Base-by-base conservation (phyloP, 2,329 filamentous ascomycete genomes). In the Orbilia blumenaviensis region DNA sequence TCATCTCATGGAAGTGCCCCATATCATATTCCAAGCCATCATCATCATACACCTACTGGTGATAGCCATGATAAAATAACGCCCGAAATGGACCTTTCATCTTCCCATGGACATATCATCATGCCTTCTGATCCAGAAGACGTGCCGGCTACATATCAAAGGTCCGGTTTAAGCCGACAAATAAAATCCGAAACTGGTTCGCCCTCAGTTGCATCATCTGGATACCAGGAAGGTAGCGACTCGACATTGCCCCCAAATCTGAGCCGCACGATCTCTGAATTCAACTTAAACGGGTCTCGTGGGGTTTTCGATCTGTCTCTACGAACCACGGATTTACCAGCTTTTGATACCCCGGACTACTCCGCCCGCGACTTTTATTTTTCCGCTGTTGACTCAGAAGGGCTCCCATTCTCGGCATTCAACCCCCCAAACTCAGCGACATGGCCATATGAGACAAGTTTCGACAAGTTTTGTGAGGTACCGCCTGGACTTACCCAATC, bases 1-100 rank as follows among this genome's bases (percentile, higher is more conserved):
- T 85, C 86, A 32, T 86, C 88, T 29, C 88, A 89, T 78, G 89
- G 89, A 81, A 87, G 85, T 79, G 87, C 87, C 32, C 88, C 89
- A 18, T 90, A 90, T 79, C 86, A 87, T 73, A 85, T 89, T 44
- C 87, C 84, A 80, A 86, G 88, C 69, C 86, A 87, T 78, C 79
- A 78, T 34, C 87, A 88, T 82, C 87, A 88, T 18, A 84, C 88
- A 78, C 86, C 88, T 82, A 85, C 87, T 82, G 82, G 84, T 68
- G 83, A 84, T 81, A 85, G 81, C 80, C 87, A 41, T 29, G 72
- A 76, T 84, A 84, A 21, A 84, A 84, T 63, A 82, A 84, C 77
- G 10, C 52, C 52, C 6, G 72, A 76, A 38, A 48, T 76, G 36
- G 72, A 76, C 41, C 58, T 76, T 32, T 50, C 72, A 29, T 76